Evolutionary conservation across 2,329 filamentous ascomycete genomes (phyloP).

Genomic region (Dryadomyces quercus-mongolicae): DNA sequence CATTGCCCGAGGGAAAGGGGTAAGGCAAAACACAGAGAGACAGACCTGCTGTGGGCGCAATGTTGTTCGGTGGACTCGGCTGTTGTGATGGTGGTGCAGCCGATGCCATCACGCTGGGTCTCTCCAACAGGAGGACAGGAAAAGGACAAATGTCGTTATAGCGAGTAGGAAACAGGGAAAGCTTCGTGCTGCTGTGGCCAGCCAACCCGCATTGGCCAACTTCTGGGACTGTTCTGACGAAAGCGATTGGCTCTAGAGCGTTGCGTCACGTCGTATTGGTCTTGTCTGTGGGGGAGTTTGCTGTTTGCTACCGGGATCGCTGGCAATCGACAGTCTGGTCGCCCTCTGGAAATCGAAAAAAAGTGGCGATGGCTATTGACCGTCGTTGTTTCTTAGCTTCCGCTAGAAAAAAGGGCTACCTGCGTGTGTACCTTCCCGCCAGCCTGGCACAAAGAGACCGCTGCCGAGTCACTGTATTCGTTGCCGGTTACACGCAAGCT

Average conservation of each 20-base stretch:
- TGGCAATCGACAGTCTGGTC: background rate
- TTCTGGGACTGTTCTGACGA: background rate
- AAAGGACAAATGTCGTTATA: background rate
- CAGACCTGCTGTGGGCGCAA: slow-evolving; percentile 7
- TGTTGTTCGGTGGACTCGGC: slow-evolving; percentile 7
- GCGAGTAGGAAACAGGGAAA: background rate
- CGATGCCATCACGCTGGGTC: slow-evolving; percentile 8
- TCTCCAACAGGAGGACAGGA: background rate
- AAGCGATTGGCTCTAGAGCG: background rate
- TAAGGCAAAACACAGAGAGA: background rate
- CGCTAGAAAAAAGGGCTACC: background rate
- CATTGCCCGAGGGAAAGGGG: background rate
- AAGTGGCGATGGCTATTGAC: background rate
- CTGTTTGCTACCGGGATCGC: background rate
- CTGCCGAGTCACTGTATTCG: background rate
- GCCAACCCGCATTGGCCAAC: slow-evolving; percentile 1
- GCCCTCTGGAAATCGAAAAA: background rate
- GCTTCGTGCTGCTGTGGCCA: background rate
- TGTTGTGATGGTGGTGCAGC: slow-evolving; percentile 3
- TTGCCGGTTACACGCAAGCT: background rate
- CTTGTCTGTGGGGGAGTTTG: background rate
- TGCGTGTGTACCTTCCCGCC: background rate
- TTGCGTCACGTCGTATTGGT: background rate
- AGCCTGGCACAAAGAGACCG: background rate
- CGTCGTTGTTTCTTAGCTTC: background rate